phyloP scores from a whole-genome alignment of 2,329 filamentous ascomycete species.

The Claviceps sp. region DNA sequence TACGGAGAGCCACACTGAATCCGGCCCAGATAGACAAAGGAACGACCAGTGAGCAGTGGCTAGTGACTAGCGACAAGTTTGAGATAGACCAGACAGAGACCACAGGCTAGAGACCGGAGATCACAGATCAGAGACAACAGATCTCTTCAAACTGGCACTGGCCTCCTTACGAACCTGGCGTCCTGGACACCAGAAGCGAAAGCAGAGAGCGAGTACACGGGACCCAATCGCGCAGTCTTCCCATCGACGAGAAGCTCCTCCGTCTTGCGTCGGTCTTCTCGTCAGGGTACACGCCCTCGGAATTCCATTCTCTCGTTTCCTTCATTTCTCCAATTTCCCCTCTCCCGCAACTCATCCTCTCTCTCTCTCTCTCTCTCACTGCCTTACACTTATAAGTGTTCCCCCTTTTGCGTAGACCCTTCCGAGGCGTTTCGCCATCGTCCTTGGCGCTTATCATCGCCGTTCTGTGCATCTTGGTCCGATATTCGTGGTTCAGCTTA shows the following conservation, averaged over 20 bases:
- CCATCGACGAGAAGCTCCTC: neutral
- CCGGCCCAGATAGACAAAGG: too few relatives aligned
- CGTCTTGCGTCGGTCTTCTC: neutral
- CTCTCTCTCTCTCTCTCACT: too few relatives aligned
- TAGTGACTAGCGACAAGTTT: too few relatives aligned
- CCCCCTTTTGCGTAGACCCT: neutral
- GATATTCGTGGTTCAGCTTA: neutral
- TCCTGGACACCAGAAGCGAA: neutral
- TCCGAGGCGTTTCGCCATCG: neutral
- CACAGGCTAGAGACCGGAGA: too few relatives aligned
- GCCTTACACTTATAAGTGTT: neutral
- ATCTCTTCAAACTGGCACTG: neutral
- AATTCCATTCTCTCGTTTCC: neutral
- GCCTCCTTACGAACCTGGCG: neutral
- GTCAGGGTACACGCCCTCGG: neutral
- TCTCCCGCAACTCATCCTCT: neutral
- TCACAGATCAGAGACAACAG: too few relatives aligned
- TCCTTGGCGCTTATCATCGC: neutral
- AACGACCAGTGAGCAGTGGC: too few relatives aligned
- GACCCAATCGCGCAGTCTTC: neutral
- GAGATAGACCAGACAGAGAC: too few relatives aligned
- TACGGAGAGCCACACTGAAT: constrained; percentile 1
- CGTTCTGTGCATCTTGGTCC: neutral
- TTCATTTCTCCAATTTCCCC: neutral
- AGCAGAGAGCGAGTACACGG: neutral